These are phyloP conservation scores for Pyricularia sp. DNA, from an alignment of 2,329 filamentous ascomycete genomes.

Conservation along the genomic window DNA sequence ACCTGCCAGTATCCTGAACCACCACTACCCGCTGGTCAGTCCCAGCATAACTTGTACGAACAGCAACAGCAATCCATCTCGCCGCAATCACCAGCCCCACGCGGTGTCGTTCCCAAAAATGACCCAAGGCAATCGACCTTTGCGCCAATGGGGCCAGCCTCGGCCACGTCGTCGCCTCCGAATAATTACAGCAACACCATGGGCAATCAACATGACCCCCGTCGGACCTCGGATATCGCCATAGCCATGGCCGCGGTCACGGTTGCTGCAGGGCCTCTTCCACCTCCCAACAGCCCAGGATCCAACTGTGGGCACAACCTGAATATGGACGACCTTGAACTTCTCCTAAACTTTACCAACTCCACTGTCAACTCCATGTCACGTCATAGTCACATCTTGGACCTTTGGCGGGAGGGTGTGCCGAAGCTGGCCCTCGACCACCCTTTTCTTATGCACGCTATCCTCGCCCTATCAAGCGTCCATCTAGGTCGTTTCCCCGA, in stretches of 20 bases:
- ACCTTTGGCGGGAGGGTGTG: slow-evolving; percentile 1
- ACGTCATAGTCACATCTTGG: neutral
- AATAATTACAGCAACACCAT: neutral
- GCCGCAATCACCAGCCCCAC: neutral
- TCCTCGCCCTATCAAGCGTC: slow-evolving; percentile 3
- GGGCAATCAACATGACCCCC: neutral
- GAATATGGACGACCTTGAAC: slow-evolving; percentile 4
- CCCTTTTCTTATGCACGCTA: slow-evolving; percentile 3
- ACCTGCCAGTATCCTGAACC: slow-evolving; percentile 1
- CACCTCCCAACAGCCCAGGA: neutral
- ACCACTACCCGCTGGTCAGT: neutral
- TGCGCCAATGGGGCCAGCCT: neutral
- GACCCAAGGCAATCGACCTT: neutral
- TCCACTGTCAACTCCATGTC: slow-evolving; percentile 4
- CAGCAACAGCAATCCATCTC: neutral
- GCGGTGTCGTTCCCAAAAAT: neutral
- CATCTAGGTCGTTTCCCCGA: slow-evolving; percentile 2
- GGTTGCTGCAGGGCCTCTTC: neutral
- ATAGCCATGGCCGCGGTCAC: neutral
- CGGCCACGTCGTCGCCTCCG: neutral
- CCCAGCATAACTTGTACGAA: neutral
- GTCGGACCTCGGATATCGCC: neutral
- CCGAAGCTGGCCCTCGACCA: slow-evolving; percentile 1
- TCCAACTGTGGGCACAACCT: neutral
- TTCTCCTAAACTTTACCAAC: slow-evolving; percentile 5